Evolutionary conservation across 2,329 filamentous ascomycete species (phyloP).

Genomic region (Kalmusia sp.): DNA sequence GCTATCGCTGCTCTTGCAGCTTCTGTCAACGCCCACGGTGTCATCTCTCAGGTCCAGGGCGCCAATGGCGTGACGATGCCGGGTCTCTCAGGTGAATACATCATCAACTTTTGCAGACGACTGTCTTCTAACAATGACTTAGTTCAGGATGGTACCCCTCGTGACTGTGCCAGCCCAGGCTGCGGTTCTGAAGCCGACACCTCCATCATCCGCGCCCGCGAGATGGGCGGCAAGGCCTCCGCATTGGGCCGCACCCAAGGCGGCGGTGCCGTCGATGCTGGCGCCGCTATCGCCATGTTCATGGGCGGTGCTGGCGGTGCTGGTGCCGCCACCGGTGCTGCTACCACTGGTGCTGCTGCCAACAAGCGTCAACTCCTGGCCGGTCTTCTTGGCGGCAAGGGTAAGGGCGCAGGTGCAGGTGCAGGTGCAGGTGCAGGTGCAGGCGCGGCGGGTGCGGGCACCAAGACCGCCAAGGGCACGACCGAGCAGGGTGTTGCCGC

Average conservation of each 20-base stretch:
- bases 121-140: constrained; percentile 18
- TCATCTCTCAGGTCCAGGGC: constrained; percentile 63
- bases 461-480: constrained; percentile 56
- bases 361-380: constrained; percentile 35
- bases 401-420: constrained; percentile 19
- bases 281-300: constrained; percentile 65
- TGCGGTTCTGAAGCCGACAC: constrained; percentile 74
- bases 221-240: constrained; percentile 63
- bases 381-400: constrained; percentile 35
- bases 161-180: constrained; percentile 67
- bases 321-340: neutral
- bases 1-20: constrained; percentile 56
- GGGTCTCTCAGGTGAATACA: constrained; percentile 59
- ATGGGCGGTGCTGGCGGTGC: constrained; percentile 51
- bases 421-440: constrained; percentile 32
- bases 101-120: neutral
- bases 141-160: constrained; percentile 71
- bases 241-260: constrained; percentile 70
- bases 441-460: constrained; percentile 47
- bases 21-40: constrained; percentile 64
- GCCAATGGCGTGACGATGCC: constrained; percentile 70
- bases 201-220: constrained; percentile 70
- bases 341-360: constrained; percentile 9
- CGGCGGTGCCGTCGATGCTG: constrained; percentile 65
- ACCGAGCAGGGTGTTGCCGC: constrained; percentile 62